phyloP scores from a whole-genome alignment of 2,329 filamentous ascomycete genomes.

The Diaporthe sp. region DNA sequence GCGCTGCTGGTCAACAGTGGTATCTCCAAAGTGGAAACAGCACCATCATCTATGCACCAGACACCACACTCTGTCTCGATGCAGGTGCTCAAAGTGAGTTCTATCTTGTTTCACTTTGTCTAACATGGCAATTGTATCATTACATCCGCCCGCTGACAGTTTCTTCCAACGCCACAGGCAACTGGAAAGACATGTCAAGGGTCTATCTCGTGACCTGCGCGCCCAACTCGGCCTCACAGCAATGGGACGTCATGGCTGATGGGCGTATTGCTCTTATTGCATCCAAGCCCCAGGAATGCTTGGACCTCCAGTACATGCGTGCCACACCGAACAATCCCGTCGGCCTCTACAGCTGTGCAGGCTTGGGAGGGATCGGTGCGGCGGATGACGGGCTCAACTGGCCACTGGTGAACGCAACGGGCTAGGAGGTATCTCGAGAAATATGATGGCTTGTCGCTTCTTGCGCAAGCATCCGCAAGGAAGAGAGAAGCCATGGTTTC shows the following conservation, averaged over 20 bases:
- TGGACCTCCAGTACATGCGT: slow-evolving; percentile 58
- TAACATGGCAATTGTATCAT: too few relatives aligned
- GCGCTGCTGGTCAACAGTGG: slow-evolving; percentile 53
- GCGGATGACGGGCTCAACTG: slow-evolving; percentile 58
- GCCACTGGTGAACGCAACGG: slow-evolving; percentile 5
- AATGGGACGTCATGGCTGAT: slow-evolving; percentile 55
- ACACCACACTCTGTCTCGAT: slow-evolving; percentile 57
- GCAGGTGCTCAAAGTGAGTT: slow-evolving; percentile 52
- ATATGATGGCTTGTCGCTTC: too few relatives aligned
- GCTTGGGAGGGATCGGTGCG: slow-evolving; percentile 55
- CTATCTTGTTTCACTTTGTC: neutral
- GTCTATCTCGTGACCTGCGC: neutral
- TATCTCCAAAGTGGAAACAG: slow-evolving; percentile 52
- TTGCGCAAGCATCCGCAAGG: too few relatives aligned
- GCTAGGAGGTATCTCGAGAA: neutral
- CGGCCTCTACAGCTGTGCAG: slow-evolving; percentile 56
- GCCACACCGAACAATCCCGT: slow-evolving; percentile 58
- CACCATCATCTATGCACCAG: slow-evolving; percentile 54
- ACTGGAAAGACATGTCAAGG: slow-evolving; percentile 29
- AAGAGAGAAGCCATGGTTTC: neutral
- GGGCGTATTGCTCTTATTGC: slow-evolving; percentile 55
- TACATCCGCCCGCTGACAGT: neutral
- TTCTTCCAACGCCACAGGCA: neutral
- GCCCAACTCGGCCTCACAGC: slow-evolving; percentile 43
- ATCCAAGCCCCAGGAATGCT: slow-evolving; percentile 55